Conservation (phyloP, 805 yeast genomes). For the Yamadazyma endophytica region DNA sequence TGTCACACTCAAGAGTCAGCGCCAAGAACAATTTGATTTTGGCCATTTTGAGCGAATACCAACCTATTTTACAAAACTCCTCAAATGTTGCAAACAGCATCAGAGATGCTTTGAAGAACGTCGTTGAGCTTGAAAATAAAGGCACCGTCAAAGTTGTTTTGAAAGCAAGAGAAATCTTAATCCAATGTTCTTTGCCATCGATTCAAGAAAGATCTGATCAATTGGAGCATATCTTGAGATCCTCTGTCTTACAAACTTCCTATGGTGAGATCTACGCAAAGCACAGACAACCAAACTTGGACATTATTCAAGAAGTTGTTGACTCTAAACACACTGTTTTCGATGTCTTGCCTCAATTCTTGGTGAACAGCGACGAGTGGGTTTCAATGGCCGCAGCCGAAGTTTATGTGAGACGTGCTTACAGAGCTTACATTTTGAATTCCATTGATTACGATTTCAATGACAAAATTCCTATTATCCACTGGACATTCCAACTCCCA, state of each 20-base stretch:
- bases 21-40: slow-evolving; percentile 87
- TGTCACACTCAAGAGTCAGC: slow-evolving; percentile 90
- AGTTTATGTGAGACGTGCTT: slow-evolving; percentile 93
- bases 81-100: slow-evolving; percentile 66
- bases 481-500: slow-evolving; percentile 88
- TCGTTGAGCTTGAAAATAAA: slow-evolving; percentile 87
- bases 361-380: slow-evolving; percentile 77
- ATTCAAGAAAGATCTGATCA: slow-evolving; percentile 95
- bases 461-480: slow-evolving; percentile 63
- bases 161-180: slow-evolving; percentile 92
- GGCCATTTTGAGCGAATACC: slow-evolving; percentile 80
- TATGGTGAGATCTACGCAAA: slow-evolving; percentile 80
- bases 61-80: slow-evolving; percentile 69
- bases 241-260: slow-evolving; percentile 83
- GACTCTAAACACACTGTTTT: slow-evolving; percentile 95
- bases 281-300: slow-evolving; percentile 78
- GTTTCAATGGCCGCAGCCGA: slow-evolving; percentile 96
- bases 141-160: slow-evolving; percentile 90
- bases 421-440: slow-evolving; percentile 89
- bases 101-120: slow-evolving; percentile 65
- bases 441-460: slow-evolving; percentile 60
- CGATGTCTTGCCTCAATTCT: slow-evolving; percentile 91
- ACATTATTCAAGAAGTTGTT: slow-evolving; percentile 81
- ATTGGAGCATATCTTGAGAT: slow-evolving; percentile 89
- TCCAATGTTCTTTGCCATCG: slow-evolving; percentile 95